Evolutionary conservation across 495 filamentous ascomycete species (phyloP), one percentile per base, ranked within the genome.

Genomic region (Penicillium parvum): DNA sequence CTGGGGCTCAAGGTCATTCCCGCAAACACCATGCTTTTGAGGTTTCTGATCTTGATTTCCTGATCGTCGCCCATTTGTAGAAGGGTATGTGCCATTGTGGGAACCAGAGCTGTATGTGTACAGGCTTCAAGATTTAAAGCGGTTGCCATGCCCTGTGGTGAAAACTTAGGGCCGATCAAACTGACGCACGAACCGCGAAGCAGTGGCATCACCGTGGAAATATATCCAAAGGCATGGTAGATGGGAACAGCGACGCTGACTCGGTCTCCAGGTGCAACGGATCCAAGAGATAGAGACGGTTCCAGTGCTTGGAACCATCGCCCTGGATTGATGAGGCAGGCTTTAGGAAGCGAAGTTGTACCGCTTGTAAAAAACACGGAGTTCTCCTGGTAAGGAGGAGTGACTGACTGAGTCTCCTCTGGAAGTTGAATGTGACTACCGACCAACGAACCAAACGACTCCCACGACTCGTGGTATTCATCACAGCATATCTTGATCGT

Each of bases 161-260:
- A 43, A 40, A 71, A 71, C 10, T 43, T 35, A 21, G 47, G 41
- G 0, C 59, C 51, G 0, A 65, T 49, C 27, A 63, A 50, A 10
- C 68, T 50, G 15, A 73, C 50, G 16, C 52, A 48, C 14, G 47
- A 52, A n/a, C 53, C 68, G 15, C 48, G 43, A 5, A 53, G 30
- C 49, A 63, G 65, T 11, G 57, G 40, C 7, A 43, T 34, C 4
- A 71, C 45, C 4, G 51, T 47, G 37, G 58, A 57, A 28, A 57
- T 54, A 26, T 59, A 56, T 12, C 63, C 68, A 33, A 58, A 62
- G 22, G 63, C 57, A 46, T 73, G 68, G 42, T 48, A 65, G 17
- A 43, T 46, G 10, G 26, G 26, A 28, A 28, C 26, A 28, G 26
- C 26, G 10, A 28, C 26, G 26, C 10, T 28, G 26, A 28, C 26